Conservation (phyloP, 306 rosid species). For the Inga laurina region DNA sequence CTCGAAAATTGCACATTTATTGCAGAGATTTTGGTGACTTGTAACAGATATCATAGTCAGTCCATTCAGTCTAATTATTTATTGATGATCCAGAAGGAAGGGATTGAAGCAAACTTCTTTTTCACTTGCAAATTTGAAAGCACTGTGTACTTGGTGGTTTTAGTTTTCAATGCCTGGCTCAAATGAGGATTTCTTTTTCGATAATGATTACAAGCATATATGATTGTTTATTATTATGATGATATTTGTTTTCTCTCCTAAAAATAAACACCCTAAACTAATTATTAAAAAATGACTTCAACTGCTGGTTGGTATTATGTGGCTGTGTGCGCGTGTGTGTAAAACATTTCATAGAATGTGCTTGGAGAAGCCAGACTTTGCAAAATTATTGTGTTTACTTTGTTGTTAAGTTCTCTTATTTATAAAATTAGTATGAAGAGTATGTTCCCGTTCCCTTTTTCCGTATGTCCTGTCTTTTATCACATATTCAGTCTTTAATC, state of each 20-base stretch:
- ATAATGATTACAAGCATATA: background rate
- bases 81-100: background rate
- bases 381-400: constrained; percentile 24
- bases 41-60: background rate
- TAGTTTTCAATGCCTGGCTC: constrained; percentile 10
- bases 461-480: background rate
- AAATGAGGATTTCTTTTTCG: background rate
- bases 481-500: background rate
- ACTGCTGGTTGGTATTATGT: constrained; percentile 17
- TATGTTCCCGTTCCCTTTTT: background rate
- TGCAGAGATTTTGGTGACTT: constrained; percentile 10
- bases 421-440: background rate
- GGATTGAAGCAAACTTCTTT: background rate
- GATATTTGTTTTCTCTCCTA: constrained; percentile 3
- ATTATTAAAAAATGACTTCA: constrained; percentile 21
- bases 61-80: background rate
- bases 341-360: constrained; percentile 18
- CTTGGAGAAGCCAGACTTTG: constrained; percentile 9
- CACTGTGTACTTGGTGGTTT: constrained; percentile 2
- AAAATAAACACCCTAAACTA: constrained; percentile 7
- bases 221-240: background rate
- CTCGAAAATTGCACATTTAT: constrained; percentile 4
- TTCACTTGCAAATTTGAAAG: background rate
- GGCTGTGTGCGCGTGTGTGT: background rate
- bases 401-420: constrained; percentile 20